These are phyloP conservation scores for Thelonectria blattea DNA, from an alignment of 2,329 filamentous ascomycete genomes.

Conservation along the genomic window DNA sequence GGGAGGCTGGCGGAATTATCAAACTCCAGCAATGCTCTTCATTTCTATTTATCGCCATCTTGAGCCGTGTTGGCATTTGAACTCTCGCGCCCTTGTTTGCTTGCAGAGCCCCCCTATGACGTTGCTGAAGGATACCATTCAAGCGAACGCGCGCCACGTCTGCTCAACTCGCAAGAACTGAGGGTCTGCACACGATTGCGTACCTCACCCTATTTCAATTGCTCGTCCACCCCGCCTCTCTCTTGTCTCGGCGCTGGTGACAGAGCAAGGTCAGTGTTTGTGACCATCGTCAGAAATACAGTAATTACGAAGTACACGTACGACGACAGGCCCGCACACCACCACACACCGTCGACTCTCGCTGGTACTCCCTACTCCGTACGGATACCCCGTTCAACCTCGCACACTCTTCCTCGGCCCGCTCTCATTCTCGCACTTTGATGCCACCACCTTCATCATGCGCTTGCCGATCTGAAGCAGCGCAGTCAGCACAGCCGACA, in stretches of 20 bases:
- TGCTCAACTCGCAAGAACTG: constrained; percentile 1
- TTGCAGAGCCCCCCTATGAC: neutral
- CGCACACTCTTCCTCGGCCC: constrained; percentile 8
- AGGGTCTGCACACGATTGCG: neutral
- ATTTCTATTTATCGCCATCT: constrained; percentile 16
- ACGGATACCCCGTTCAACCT: neutral
- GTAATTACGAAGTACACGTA: constrained; percentile 16
- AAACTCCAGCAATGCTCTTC: constrained; percentile 9
- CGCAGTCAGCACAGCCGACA: constrained; percentile 8
- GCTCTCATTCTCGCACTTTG: neutral
- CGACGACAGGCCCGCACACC: constrained; percentile 14
- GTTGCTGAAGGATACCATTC: neutral
- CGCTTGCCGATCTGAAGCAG: neutral
- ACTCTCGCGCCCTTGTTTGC: constrained; percentile 26
- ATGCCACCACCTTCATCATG: neutral
- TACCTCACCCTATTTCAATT: neutral
- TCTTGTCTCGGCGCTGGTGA: constrained; percentile 13
- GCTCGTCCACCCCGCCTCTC: neutral
- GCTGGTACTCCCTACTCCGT: too few species aligned
- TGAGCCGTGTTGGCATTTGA: constrained; percentile 31
- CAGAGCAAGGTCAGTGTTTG: constrained; percentile 5
- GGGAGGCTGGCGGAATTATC: neutral
- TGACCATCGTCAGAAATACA: constrained; percentile 11
- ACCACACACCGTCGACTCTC: neutral
- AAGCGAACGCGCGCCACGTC: constrained; percentile 16